Conservation (phyloP, 495 filamentous ascomycete species). For the Lichina pygmaea region DNA sequence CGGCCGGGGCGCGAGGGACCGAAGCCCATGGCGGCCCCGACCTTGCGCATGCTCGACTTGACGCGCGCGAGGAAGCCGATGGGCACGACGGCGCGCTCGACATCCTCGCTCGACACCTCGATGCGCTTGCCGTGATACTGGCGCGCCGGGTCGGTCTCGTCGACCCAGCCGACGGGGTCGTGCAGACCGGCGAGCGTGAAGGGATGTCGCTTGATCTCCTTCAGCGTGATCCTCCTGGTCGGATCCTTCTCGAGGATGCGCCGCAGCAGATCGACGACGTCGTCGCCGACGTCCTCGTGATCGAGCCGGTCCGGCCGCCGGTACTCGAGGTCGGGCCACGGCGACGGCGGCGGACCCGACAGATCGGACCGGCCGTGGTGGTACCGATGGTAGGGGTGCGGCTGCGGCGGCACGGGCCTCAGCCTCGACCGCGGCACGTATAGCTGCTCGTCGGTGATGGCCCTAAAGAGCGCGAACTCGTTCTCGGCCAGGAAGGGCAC, state of each 20-base stretch:
- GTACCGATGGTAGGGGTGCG: constrained; percentile 19
- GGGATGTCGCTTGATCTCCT: constrained; percentile 86
- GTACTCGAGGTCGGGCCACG: constrained; percentile 10
- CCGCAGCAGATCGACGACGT: constrained; percentile 54
- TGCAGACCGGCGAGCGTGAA: constrained; percentile 70
- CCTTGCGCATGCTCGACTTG: constrained; percentile 32
- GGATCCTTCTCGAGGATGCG: constrained; percentile 77
- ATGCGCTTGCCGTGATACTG: constrained; percentile 71
- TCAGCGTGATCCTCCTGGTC: constrained; percentile 57
- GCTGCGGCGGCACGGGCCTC: background rate
- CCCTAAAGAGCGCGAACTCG: constrained; percentile 70
- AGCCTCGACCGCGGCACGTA: constrained; percentile 66
- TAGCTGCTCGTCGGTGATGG: constrained; percentile 70
- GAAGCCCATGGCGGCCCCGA: constrained; percentile 9
- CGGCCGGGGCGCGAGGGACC: constrained; percentile 6
- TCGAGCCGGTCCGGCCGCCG: constrained; percentile 32
- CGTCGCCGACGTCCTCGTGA: constrained; percentile 66
- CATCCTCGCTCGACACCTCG: constrained; percentile 71
- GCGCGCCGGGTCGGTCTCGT: constrained; percentile 69
- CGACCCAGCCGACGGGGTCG: constrained; percentile 57
- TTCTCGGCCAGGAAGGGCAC: constrained; percentile 79
- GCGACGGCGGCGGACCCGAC: constrained; percentile 1
- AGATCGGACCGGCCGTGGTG: constrained; percentile 6
- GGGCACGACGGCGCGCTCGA: constrained; percentile 71
- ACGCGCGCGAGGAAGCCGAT: constrained; percentile 63